A percentile compares a stretch with the other conserved stretches of the same genome.
Evolutionary conservation across 2,329 filamentous ascomycete genomes (phyloP).

Genomic region (Cyclaneusma minus): DNA sequence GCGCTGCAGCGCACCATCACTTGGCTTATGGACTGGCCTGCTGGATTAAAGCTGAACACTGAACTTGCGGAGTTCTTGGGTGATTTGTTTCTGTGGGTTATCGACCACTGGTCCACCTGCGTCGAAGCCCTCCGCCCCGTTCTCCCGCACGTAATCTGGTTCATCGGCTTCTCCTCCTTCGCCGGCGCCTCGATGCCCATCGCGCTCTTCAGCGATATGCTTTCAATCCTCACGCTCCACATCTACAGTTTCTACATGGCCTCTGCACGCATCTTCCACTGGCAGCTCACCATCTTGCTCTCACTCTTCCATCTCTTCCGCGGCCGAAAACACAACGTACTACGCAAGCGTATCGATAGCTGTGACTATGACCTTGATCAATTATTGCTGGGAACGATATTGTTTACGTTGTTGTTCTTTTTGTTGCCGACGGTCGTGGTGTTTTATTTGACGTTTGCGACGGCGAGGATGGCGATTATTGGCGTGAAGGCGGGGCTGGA

Average conservation of each 20-base stretch:
- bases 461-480: slow-evolving; percentile 89
- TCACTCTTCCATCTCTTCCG: slow-evolving; percentile 98
- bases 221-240: slow-evolving; percentile 83
- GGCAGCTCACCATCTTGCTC: slow-evolving; percentile 92
- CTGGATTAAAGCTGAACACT: slow-evolving; percentile 85
- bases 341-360: slow-evolving; percentile 93
- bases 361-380: slow-evolving; percentile 98
- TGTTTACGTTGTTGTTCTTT: slow-evolving; percentile 93
- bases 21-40: slow-evolving; percentile 94
- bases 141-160: slow-evolving; percentile 75
- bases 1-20: slow-evolving; percentile 77
- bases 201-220: slow-evolving; percentile 82
- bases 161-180: slow-evolving; percentile 89
- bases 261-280: slow-evolving; percentile 92
- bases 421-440: slow-evolving; percentile 87
- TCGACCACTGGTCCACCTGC: slow-evolving; percentile 89
- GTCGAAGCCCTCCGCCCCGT: slow-evolving; percentile 64
- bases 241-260: slow-evolving; percentile 98
- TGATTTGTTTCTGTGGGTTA: slow-evolving; percentile 94
- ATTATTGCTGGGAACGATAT: slow-evolving; percentile 84
- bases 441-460: slow-evolving; percentile 92
- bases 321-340: slow-evolving; percentile 92
- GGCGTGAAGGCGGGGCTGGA: slow-evolving; percentile 82
- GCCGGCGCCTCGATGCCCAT: slow-evolving; percentile 95
- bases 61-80: slow-evolving; percentile 89